These are phyloP conservation scores for Sungouiozyma intestinalis DNA, from an alignment of 805 yeast species.

Conservation along the genomic window DNA sequence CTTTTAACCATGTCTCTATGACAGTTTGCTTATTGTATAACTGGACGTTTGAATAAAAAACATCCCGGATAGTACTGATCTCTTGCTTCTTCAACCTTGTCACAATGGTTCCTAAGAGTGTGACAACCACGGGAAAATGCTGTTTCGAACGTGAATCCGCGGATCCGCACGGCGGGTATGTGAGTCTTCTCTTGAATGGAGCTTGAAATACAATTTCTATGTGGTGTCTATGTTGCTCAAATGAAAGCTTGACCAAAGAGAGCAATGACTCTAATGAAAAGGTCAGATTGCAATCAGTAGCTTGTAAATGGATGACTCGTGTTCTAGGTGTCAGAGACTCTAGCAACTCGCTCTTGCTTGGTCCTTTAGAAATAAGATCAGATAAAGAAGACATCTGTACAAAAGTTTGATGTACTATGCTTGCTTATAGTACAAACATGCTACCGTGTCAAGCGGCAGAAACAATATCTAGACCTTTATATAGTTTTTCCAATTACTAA, in stretches of 20 bases:
- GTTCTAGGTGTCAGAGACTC: conserved; percentile 10
- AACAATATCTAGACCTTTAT: too few relatives aligned
- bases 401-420: too few relatives aligned
- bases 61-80: conserved; percentile 35
- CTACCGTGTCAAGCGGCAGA: too few relatives aligned
- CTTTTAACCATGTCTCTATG: conserved; percentile 34
- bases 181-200: background rate
- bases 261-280: conserved; percentile 9
- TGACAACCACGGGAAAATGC: conserved; percentile 11
- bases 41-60: conserved; percentile 52
- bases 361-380: conserved; percentile 4
- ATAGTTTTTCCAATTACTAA: too few relatives aligned
- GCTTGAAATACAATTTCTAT: background rate
- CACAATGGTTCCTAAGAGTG: conserved; percentile 11
- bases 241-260: conserved; percentile 12
- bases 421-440: too few relatives aligned
- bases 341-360: conserved; percentile 7
- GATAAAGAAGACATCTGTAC: conserved; percentile 3
- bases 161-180: conserved; percentile 9
- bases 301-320: conserved; percentile 9
- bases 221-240: conserved; percentile 16
- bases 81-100: conserved; percentile 2
- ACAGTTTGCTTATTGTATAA: conserved; percentile 37
- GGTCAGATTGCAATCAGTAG: background rate
- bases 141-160: conserved; percentile 1